Conservation (phyloP, 352 stramenopile species). For the Globisporangium canariense region DNA sequence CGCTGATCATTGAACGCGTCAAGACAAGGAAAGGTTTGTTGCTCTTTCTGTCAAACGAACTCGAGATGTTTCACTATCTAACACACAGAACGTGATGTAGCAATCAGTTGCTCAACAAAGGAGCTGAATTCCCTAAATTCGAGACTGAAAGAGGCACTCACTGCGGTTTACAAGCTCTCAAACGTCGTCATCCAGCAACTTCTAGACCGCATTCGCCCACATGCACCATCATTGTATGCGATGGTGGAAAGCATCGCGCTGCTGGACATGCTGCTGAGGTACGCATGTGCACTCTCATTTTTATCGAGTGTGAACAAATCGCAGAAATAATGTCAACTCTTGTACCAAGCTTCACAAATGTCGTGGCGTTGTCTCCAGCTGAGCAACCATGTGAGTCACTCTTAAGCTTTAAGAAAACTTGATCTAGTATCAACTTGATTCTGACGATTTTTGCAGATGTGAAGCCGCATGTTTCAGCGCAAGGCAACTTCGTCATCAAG, state of each 20-base stretch:
- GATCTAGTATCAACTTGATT: not conserved
- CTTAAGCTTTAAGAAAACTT: not conserved
- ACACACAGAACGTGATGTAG: slow-evolving; percentile 28
- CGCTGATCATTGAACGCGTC: slow-evolving; percentile 64
- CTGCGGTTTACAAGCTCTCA: slow-evolving; percentile 86
- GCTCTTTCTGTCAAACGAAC: not conserved
- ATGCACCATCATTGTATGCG: slow-evolving; percentile 71
- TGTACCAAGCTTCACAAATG: slow-evolving; percentile 75
- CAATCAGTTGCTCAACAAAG: slow-evolving; percentile 86
- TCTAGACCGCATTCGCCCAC: slow-evolving; percentile 72
- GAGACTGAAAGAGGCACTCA: slow-evolving; percentile 76
- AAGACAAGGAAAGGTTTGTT: slow-evolving; percentile 51
- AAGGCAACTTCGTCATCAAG: slow-evolving; percentile 80
- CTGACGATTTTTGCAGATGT: slow-evolving; percentile 38
- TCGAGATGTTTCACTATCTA: not conserved
- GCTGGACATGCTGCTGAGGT: slow-evolving; percentile 91
- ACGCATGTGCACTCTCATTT: not conserved
- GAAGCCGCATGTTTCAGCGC: slow-evolving; percentile 55
- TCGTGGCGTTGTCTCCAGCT: slow-evolving; percentile 72
- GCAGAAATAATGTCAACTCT: not conserved
- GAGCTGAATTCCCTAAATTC: slow-evolving; percentile 82
- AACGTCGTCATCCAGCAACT: slow-evolving; percentile 84
- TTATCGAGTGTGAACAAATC: not conserved
- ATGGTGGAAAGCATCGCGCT: slow-evolving; percentile 89
- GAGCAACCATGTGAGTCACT: slow-evolving; percentile 65